Conservation (phyloP, 768 basidiomycete genomes). For the Lyophyllum decastes region DNA sequence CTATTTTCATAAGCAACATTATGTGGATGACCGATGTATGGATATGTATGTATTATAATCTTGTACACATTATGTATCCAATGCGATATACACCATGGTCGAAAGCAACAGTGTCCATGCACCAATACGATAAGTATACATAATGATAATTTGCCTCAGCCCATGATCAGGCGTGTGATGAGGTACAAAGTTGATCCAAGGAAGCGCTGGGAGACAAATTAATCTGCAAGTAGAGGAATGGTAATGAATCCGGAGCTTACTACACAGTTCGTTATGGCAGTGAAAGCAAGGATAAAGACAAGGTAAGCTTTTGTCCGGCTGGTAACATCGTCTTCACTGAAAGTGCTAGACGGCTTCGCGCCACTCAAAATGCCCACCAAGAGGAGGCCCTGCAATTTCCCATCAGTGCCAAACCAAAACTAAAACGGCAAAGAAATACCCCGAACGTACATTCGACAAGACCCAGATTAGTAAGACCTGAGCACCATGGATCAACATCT, state of each 20-base stretch:
- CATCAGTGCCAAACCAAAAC: background rate
- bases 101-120: slow-evolving; percentile 1
- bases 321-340: slow-evolving; percentile 46
- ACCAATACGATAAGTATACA: slow-evolving; percentile 10
- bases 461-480: slow-evolving; percentile 80
- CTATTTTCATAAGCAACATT: slow-evolving; percentile 34
- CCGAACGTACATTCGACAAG: slow-evolving; percentile 64
- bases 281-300: slow-evolving; percentile 78
- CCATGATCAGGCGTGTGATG: slow-evolving; percentile 28
- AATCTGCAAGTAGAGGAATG: slow-evolving; percentile 1
- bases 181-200: slow-evolving; percentile 31
- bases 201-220: slow-evolving; percentile 24
- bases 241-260: slow-evolving; percentile 26
- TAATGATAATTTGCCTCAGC: slow-evolving; percentile 14
- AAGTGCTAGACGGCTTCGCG: slow-evolving; percentile 56
- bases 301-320: slow-evolving; percentile 74
- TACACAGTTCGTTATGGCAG: slow-evolving; percentile 74
- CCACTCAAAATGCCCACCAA: slow-evolving; percentile 70
- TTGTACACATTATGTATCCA: slow-evolving; percentile 7
- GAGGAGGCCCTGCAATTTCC: slow-evolving; percentile 57
- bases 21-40: background rate
- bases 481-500: background rate
- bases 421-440: background rate
- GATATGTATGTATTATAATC: background rate
- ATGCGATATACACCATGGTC: slow-evolving; percentile 1